Conservation (phyloP, 139 green algal genomes). For the Mesotaenium endlicherianum region DNA sequence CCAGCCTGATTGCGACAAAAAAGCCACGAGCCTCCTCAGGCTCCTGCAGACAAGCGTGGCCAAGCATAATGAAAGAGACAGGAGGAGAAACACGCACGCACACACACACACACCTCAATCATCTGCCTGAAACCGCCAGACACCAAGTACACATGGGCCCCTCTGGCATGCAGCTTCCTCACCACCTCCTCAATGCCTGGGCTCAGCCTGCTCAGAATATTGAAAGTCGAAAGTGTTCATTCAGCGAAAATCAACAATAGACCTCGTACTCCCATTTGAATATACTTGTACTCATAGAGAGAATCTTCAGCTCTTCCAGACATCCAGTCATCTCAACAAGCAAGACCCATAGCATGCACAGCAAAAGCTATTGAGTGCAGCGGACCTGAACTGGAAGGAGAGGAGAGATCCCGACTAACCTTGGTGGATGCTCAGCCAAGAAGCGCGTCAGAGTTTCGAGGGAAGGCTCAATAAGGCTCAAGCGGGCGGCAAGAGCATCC, state of each 20-base stretch:
- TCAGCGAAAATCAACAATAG: neutral
- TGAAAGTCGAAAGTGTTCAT: no score
- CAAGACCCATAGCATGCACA: no score
- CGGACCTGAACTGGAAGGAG: no score
- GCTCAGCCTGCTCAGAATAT: constrained; percentile 39
- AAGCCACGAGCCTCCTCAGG: no score
- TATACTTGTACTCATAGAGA: no score
- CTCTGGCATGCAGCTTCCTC: constrained; percentile 57
- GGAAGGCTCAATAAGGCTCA: constrained; percentile 79
- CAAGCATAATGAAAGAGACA: no score
- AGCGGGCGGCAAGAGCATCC: constrained; percentile 75
- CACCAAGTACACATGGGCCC: constrained; percentile 87
- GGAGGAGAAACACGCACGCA: constrained; percentile 8
- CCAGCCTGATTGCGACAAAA: no score
- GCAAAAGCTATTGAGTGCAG: no score
- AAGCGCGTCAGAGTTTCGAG: constrained; percentile 68
- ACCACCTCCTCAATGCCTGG: constrained; percentile 89
- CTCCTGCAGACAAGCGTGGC: no score
- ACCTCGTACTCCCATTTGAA: no score
- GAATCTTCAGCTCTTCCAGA: no score
- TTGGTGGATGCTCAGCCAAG: constrained; percentile 69
- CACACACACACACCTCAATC: constrained; percentile 59
- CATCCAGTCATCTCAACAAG: no score
- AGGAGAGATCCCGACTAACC: constrained; percentile 8
- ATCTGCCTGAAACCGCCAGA: constrained; percentile 92